Evolutionary conservation across 176 grass and related monocot genomes (phyloP), one percentile per base, ranked within the genome.

Genomic region (Chloris gayana): DNA sequence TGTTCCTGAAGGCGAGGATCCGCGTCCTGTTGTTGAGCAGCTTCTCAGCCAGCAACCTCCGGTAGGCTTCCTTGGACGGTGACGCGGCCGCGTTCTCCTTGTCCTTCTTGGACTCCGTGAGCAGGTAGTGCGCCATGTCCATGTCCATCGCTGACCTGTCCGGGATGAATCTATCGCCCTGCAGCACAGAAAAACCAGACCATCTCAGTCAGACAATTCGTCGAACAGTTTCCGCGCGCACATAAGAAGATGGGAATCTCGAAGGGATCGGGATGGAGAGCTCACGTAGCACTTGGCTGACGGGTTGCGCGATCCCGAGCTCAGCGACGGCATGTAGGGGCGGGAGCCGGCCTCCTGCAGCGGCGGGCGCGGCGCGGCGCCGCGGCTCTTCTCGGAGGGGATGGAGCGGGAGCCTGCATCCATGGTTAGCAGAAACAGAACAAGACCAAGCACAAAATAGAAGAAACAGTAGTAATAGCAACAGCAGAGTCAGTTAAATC

Each of bases 121-220:
- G 88, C 70, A 93, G 77, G 79, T 90, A 93, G 66, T 93, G 86
- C 19, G 91, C 82, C 63, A 93, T 75, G 82, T 93, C 91, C 77
- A 93, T 87, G 76, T 93, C 91, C 85, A 90, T 93, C 26, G 85
- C 87, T 22, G 85, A 93, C 34, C 88, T 73, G 75, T 93, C 82
- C 13, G 91, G 91, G 41, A 93, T 93, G 58, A 93, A 93, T 42
- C 85, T 90, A 17, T 93, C 91, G 0, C 91, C 91, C 91, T 93
- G 82, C 58, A 74, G 42, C 2, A 6, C n/a, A 44, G 9, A 29
- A 67, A 6, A 69, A 13, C 10, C 44, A 12, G 62, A 67, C 1
- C 45, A n/a, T n/a, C 41, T 63, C 29, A 2, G n/a, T 67, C 78
- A 85, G 72, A 30, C 67, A 82, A 61, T 78, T 54, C 39, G 26